Evolutionary conservation across 2,329 filamentous ascomycete genomes (phyloP).

Genomic region (Colletotrichum karsti): DNA sequence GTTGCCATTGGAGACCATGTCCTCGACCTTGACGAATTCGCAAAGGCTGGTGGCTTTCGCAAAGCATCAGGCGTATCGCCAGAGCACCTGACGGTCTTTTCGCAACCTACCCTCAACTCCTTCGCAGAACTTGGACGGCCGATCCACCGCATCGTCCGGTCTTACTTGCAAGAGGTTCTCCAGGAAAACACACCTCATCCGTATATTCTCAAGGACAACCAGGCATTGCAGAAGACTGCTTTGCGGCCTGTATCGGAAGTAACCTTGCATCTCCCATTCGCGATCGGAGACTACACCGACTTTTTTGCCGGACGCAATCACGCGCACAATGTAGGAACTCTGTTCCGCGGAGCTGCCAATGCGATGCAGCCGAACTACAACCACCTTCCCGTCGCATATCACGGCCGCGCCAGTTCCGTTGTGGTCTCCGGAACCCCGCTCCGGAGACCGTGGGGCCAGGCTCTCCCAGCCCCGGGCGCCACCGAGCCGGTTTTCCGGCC

Average conservation of each 20-base stretch:
- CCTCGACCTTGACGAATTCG: constrained; percentile 60
- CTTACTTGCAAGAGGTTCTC: constrained; percentile 66
- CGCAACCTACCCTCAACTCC: constrained; percentile 68
- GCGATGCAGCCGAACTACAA: constrained; percentile 79
- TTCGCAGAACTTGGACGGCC: constrained; percentile 75
- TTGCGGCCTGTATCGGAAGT: constrained; percentile 46
- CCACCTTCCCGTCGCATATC: constrained; percentile 78
- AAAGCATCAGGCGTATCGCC: background rate
- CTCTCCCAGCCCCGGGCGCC: constrained; percentile 43
- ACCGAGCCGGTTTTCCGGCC: constrained; percentile 66
- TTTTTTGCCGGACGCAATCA: constrained; percentile 81
- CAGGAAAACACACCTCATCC: constrained; percentile 56
- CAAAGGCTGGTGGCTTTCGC: constrained; percentile 25
- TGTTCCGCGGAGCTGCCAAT: constrained; percentile 75
- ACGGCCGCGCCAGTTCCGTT: constrained; percentile 75
- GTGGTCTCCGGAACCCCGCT: constrained; percentile 76
- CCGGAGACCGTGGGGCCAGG: constrained; percentile 72
- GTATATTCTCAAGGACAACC: constrained; percentile 16
- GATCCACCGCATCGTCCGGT: constrained; percentile 72
- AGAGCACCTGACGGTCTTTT: constrained; percentile 24
- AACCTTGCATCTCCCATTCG: constrained; percentile 72
- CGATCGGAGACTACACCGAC: constrained; percentile 80
- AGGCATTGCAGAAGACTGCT: background rate
- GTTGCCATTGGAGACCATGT: constrained; percentile 74
- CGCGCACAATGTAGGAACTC: constrained; percentile 68